Evolutionary conservation across 305 asterid species (phyloP).

Genomic region (Fraxinus ornus): DNA sequence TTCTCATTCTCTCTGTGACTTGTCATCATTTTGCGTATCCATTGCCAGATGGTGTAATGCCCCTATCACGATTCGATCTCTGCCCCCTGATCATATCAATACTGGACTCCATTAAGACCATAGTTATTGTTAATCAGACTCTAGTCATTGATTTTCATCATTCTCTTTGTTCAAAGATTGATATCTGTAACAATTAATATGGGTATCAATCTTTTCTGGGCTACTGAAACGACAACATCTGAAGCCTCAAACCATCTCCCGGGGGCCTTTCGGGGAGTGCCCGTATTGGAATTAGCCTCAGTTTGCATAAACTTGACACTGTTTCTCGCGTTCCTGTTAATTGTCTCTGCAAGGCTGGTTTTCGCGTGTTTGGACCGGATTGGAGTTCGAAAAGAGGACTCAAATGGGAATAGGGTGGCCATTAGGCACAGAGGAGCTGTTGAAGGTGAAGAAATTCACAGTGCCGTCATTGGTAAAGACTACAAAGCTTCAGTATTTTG

Average conservation of each 20-base stretch:
- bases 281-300: conserved; percentile 65
- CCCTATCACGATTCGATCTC: conserved; percentile 53
- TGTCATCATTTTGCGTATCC: conserved; percentile 47
- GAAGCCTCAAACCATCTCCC: conserved; percentile 33
- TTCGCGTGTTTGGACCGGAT: conserved; percentile 56
- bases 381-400: conserved; percentile 54
- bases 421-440: conserved; percentile 27
- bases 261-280: conserved; percentile 41
- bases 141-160: conserved; percentile 35
- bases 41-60: conserved; percentile 88
- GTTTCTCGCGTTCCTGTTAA: conserved; percentile 56
- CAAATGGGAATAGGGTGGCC: conserved; percentile 33
- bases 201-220: conserved; percentile 65
- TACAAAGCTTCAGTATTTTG: conserved; percentile 61
- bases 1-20: conserved; percentile 42
- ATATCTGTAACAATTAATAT: conserved; percentile 49
- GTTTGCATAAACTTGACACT: conserved; percentile 75
- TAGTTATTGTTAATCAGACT: conserved; percentile 25
- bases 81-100: conserved; percentile 27
- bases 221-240: conserved; percentile 27
- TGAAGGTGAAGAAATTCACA: conserved; percentile 52
- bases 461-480: conserved; percentile 50
- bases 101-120: conserved; percentile 25
- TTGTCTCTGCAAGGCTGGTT: conserved; percentile 65
- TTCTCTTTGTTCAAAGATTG: conserved; percentile 46